Evolutionary conservation across 78 protist species (phyloP).

Genomic region (Ministeria vibrans): DNA sequence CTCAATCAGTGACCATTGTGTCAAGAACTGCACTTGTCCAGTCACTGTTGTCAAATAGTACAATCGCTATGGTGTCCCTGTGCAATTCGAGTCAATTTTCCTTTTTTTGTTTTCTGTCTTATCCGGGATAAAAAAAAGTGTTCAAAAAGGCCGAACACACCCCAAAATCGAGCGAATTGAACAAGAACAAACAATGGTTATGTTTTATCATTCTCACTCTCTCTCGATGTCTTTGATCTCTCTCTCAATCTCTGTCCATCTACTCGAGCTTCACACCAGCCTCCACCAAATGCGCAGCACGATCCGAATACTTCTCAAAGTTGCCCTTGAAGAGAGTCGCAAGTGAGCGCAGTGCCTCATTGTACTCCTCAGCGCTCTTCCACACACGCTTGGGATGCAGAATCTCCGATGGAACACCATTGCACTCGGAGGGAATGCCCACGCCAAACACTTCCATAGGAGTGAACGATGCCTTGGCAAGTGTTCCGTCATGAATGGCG

Average conservation of each 20-base stretch:
- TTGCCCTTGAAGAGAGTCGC: slow-evolving; percentile 66
- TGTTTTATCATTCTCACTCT: too few relatives aligned
- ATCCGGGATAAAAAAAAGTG: too few relatives aligned
- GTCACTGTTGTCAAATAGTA: not conserved
- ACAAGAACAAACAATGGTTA: too few relatives aligned
- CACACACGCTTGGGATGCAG: slow-evolving; percentile 73
- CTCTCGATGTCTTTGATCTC: too few relatives aligned
- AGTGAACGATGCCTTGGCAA: slow-evolving; percentile 38
- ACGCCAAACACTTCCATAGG: slow-evolving; percentile 61
- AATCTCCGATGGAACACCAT: slow-evolving; percentile 64
- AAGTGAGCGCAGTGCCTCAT: slow-evolving; percentile 38
- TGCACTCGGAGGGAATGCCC: slow-evolving; percentile 56
- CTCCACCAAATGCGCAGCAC: too few relatives aligned
- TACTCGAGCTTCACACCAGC: too few relatives aligned
- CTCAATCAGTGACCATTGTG: not conserved
- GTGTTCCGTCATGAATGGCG: slow-evolving; percentile 81
- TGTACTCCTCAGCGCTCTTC: slow-evolving; percentile 64
- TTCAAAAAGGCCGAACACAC: too few relatives aligned
- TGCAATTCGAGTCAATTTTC: too few relatives aligned
- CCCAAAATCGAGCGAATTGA: too few relatives aligned
- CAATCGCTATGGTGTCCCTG: too few relatives aligned
- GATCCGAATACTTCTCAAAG: slow-evolving; percentile 59
- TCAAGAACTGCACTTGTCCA: not conserved
- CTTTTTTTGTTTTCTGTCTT: too few relatives aligned
- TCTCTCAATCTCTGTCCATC: too few relatives aligned